Evolutionary conservation across 148 eudicot species (phyloP).

Genomic region (Salicornia ramosissima): DNA sequence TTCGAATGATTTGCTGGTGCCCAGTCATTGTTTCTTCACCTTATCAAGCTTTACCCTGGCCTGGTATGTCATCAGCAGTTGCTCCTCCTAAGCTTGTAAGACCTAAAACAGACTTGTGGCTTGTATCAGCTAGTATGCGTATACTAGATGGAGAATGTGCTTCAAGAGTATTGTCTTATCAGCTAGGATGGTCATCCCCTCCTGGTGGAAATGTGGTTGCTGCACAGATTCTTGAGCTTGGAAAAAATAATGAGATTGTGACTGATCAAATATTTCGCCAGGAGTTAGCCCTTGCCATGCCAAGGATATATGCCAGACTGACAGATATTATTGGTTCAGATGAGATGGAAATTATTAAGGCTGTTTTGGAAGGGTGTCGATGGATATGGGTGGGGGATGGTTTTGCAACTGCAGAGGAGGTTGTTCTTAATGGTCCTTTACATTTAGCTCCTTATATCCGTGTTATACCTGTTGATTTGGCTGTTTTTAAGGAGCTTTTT

Average conservation of each 20-base stretch:
- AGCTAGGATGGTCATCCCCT: constrained; percentile 94
- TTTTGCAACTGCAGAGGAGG: constrained; percentile 86
- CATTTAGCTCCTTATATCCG: constrained; percentile 98
- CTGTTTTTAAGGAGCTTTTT: constrained; percentile 83
- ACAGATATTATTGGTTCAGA: constrained; percentile 65
- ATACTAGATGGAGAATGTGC: constrained; percentile 95
- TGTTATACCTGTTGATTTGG: constrained; percentile 92
- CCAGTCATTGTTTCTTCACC: constrained; percentile 88
- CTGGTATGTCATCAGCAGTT: constrained; percentile 65
- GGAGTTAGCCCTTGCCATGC: constrained; percentile 92
- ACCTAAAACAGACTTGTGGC: constrained; percentile 77
- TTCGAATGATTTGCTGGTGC: constrained; percentile 84
- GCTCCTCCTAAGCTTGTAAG: constrained; percentile 97
- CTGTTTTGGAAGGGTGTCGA: constrained; percentile 86
- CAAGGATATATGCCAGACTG: constrained; percentile 78
- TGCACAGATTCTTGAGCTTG: constrained; percentile 99
- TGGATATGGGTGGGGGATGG: constrained; percentile 99
- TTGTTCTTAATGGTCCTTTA: constrained; percentile 90
- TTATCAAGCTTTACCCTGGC: constrained; percentile 85
- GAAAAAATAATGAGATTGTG: constrained; percentile 86
- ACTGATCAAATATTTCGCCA: constrained; percentile 72
- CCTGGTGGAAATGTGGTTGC: constrained; percentile 94
- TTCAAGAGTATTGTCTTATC: constrained; percentile 70
- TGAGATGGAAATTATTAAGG: constrained; percentile 94
- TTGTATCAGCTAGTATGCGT: constrained; percentile 95